Conservation (phyloP, 306 rosid genomes). For the Sophora flavescens region DNA sequence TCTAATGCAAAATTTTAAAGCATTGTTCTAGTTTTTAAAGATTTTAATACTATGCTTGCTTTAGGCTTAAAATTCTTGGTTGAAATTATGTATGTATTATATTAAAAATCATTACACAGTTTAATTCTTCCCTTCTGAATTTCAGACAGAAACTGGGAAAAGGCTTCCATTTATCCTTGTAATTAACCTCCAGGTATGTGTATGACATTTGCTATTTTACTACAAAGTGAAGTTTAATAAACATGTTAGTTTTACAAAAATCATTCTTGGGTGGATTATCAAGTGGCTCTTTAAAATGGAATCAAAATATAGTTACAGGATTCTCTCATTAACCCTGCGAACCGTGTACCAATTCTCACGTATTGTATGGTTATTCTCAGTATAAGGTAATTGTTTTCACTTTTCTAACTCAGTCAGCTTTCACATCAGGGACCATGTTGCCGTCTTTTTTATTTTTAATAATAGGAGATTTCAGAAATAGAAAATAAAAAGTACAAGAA, state of each 20-base stretch:
- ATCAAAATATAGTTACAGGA: background rate
- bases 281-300: background rate
- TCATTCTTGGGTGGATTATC: background rate
- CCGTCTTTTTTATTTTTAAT: background rate
- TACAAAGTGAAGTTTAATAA: conserved; percentile 9
- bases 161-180: conserved; percentile 85
- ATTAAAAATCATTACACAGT: conserved; percentile 1
- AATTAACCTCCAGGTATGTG: conserved; percentile 87
- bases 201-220: conserved; percentile 1
- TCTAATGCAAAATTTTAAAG: background rate
- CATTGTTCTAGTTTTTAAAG: background rate
- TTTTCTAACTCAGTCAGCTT: background rate
- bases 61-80: background rate
- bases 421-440: background rate
- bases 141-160: conserved; percentile 82
- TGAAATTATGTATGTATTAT: conserved; percentile 2
- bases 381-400: background rate
- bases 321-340: too few relatives aligned
- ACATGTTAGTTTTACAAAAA: background rate
- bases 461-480: background rate
- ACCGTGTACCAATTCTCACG: too few relatives aligned
- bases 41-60: conserved; percentile 8
- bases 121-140: conserved; percentile 46
- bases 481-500: background rate
- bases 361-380: background rate